Base-by-base conservation (phyloP, 805 yeast genomes). In the Starmerella powellii region DNA sequence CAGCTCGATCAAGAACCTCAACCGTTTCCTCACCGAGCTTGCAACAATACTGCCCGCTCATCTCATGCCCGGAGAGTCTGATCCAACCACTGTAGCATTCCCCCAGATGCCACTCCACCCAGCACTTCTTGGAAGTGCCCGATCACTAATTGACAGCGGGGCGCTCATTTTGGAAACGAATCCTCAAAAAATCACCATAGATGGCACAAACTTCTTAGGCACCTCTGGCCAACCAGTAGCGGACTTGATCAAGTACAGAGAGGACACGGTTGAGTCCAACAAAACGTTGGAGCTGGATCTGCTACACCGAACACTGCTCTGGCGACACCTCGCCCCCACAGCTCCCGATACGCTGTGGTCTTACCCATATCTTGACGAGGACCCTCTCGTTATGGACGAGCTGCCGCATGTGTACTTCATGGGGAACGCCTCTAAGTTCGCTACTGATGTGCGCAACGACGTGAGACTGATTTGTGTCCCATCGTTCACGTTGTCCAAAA, bases 321-420 rank as follows among this genome's bases (percentile, higher is more conserved):
- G 95, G 94, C 88, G 86, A 54, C 84, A 84, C 55, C 66, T 83
- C 19, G 77, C 83, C 1, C 98, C 98, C 2, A 86, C 96, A 0
- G 94, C 95, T 1, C 98, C 98, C 0, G 97, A 91, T 56, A 91
- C 98, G 0, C 63, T 91, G 33, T 80, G 87, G 70, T 78, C 94
- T 50, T 86, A 84, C 53, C 96, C 98, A 1, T 87, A 70, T 54
- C 70, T 71, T 10, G 73, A 75, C 20, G 54, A 57, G 2, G 97
- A 91, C 59, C 97, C 97, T 3, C 85, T 88, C 59, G 63, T 91
- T n/a, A 44, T 64, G 8, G 64, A 64, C 8, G 83, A 82, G 54
- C 74, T 82, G 15, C 97, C 97, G 1, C 87, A 85, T 57, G 79
- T 87, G 2, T 85, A 81, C 55, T 75, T 84, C 52, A 84, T 74